phyloP scores from a whole-genome alignment of 2,329 filamentous ascomycete species.

The Calonectria montana region DNA sequence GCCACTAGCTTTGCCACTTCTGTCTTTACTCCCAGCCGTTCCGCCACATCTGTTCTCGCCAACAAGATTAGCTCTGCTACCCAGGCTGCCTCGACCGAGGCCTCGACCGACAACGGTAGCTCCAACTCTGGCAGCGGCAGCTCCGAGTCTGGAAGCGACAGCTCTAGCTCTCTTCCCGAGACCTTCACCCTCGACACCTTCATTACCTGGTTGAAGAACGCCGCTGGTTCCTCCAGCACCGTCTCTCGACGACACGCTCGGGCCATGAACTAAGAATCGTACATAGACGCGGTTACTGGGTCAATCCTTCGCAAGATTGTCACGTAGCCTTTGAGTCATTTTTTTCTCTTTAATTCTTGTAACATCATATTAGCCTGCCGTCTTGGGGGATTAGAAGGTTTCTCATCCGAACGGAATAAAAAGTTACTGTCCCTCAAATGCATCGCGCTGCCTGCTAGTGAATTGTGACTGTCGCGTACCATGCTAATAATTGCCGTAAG shows the following conservation, averaged over 20 bases:
- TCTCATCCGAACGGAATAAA: background rate
- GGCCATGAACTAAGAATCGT: constrained; percentile 29
- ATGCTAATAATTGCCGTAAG: background rate
- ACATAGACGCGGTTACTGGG: background rate
- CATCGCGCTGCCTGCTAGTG: background rate
- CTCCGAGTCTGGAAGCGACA: background rate
- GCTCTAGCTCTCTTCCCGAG: constrained; percentile 31
- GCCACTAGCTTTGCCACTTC: constrained; percentile 25
- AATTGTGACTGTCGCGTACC: background rate
- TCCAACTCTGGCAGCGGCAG: constrained; percentile 2
- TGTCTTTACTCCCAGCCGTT: constrained; percentile 13
- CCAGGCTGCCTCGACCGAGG: background rate
- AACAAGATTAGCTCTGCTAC: constrained; percentile 6
- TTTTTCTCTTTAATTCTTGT: constrained; percentile 19
- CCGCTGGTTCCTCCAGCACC: constrained; percentile 16
- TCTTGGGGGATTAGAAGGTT: background rate
- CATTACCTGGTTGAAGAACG: constrained; percentile 32
- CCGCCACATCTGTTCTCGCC: constrained; percentile 13
- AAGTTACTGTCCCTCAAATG: background rate
- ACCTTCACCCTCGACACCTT: constrained; percentile 40
- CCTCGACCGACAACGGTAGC: background rate
- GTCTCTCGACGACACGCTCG: constrained; percentile 38
- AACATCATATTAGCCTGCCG: constrained; percentile 6
- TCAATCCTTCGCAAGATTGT: background rate
- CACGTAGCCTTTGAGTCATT: background rate